Base-by-base conservation (phyloP, 129 eudicot genomes). In the Cynara cardunculus region DNA sequence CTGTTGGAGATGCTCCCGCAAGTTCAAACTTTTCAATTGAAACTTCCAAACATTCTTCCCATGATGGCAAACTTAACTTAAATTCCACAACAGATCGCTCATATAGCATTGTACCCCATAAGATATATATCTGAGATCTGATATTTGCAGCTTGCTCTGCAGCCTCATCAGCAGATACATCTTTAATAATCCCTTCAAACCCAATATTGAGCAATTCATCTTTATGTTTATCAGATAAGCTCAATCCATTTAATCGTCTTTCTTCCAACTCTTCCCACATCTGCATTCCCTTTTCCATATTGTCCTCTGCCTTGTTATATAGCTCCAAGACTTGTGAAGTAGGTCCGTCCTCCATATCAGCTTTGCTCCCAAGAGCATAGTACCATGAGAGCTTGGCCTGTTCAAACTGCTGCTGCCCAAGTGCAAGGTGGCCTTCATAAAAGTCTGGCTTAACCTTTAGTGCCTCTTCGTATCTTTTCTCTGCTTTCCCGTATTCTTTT, bases 11-110 rank as follows among this genome's bases (percentile, higher is more conserved):
- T 41, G 94, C 97, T 72, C 99, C 99, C 7, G 91, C 96, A 75
- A 95, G 96, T 83, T 90, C 97, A 88, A 90, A 95, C 84, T 92
- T 95, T 73, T 95, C 99, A 66, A 95, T 85, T 12, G 99, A 85
- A 84, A 92, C 99, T 84, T 95, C 99, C 82, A 95, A 75, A 81
- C 99, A 95, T 83, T 95, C 99, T 84, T 95, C 99, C 97, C 97
- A 95, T 26, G 96, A 86, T 13, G 88, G 89, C 78, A 95, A 84
- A 39, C 80, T 73, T 81, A 95, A 84, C 84, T 92, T 95, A 72
- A 86, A 92, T 69, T 95, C 99, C 81, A 86, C 92, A 75, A 92
- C 88, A 0, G 99, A 95, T 32, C 99, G 90, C 82, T 95, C 99
- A 81, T 92, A 92, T 6, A 95, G 91, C 88, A 95, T 75, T 16